Percentiles rank a stretch among this genome's conserved stretches.
Evolutionary conservation across 2,329 filamentous ascomycete genomes (phyloP).

Genomic region (Aspergillus sp.): DNA sequence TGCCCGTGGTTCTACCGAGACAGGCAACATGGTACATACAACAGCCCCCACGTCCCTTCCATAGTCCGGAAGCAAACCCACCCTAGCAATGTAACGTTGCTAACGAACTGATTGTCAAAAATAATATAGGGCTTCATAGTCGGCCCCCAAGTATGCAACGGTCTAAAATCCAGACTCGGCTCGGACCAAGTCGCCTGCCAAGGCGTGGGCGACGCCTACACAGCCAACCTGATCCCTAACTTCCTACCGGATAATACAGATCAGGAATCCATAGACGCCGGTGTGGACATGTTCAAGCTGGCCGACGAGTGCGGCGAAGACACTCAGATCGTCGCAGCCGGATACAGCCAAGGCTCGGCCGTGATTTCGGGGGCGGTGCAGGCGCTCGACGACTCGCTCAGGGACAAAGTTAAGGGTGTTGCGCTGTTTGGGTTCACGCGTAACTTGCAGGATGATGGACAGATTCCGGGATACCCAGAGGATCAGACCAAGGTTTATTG

Average conservation of each 20-base stretch:
- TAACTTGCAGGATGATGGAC: conserved; percentile 18
- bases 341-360: conserved; percentile 46
- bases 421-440: conserved; percentile 43
- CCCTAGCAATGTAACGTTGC: too few relatives aligned
- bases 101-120: background rate
- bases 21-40: conserved; percentile 37
- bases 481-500: conserved; percentile 21
- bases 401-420: conserved; percentile 37
- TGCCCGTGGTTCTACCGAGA: conserved; percentile 42
- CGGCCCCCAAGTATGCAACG: conserved; percentile 30
- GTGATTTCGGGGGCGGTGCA: conserved; percentile 44
- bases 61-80: background rate
- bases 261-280: conserved; percentile 38
- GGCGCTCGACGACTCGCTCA: conserved; percentile 25
- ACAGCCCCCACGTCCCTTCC: background rate
- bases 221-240: conserved; percentile 38
- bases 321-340: conserved; percentile 45
- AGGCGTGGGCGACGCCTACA: conserved; percentile 47
- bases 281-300: conserved; percentile 40
- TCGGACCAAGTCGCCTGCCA: conserved; percentile 37
- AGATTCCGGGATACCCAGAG: conserved; percentile 20
- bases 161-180: conserved; percentile 25
- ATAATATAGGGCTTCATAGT: conserved; percentile 27
- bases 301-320: conserved; percentile 47
- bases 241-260: conserved; percentile 41